Percentiles rank a stretch among this genome's conserved stretches.
These are phyloP conservation scores for Drechslerella coelobrocha DNA, from an alignment of 2,329 filamentous ascomycete species.

Conservation along the genomic window DNA sequence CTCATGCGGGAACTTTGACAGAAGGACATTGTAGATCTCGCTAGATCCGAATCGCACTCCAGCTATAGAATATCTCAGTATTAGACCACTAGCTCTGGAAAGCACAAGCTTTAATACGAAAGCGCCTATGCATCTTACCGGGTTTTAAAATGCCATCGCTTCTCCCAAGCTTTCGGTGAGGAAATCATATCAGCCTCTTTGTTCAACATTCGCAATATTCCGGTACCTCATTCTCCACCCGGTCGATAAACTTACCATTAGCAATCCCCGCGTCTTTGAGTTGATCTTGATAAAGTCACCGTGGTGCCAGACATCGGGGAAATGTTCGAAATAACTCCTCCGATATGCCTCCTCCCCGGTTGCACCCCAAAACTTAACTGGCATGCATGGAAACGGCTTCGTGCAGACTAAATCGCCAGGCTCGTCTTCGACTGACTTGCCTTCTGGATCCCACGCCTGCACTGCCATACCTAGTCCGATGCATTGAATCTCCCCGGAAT, in stretches of 20 bases:
- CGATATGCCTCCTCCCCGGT: slow-evolving; percentile 77
- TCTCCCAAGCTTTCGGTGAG: slow-evolving; percentile 57
- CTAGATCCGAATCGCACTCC: slow-evolving; percentile 91
- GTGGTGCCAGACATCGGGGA: slow-evolving; percentile 81
- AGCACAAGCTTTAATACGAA: too few species aligned
- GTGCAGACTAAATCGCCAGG: slow-evolving; percentile 89
- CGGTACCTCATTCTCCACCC: not conserved
- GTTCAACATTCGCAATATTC: not conserved
- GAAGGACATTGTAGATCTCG: slow-evolving; percentile 94
- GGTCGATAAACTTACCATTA: slow-evolving; percentile 75
- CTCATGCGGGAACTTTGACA: slow-evolving; percentile 78
- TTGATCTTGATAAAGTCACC: slow-evolving; percentile 86
- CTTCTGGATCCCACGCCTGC: slow-evolving; percentile 65
- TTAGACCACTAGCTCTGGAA: not conserved
- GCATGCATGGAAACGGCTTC: slow-evolving; percentile 86
- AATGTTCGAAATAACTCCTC: slow-evolving; percentile 86
- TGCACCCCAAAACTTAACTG: slow-evolving; percentile 83
- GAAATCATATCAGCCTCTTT: not conserved
- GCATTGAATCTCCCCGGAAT: slow-evolving; percentile 77
- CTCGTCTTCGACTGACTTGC: slow-evolving; percentile 63
- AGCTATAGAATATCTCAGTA: slow-evolving; percentile 54
- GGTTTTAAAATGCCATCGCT: slow-evolving; percentile 95
- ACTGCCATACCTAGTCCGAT: slow-evolving; percentile 82
- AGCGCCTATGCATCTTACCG: slow-evolving; percentile 53
- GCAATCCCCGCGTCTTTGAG: slow-evolving; percentile 73